Evolutionary conservation across 1,284 basidiomycete genomes (phyloP).

Genomic region (Porodaedalea pini): DNA sequence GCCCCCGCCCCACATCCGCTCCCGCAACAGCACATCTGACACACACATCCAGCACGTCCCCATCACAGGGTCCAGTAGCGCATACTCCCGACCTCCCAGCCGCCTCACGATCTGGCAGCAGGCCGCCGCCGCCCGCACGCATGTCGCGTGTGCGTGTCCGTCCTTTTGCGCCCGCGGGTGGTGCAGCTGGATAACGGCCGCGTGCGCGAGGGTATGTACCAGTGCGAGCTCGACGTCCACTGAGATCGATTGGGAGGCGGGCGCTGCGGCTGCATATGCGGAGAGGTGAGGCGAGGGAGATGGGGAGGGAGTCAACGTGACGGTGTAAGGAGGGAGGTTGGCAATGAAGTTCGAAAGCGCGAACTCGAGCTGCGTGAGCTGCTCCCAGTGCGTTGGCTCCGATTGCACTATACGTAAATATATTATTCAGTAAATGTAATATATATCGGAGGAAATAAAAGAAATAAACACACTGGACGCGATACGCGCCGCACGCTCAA

Average conservation of each 20-base stretch:
- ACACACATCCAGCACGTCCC: conserved; percentile 40
- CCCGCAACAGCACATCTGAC: conserved; percentile 38
- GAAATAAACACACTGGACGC: conserved; percentile 36
- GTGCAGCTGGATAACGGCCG: conserved; percentile 49
- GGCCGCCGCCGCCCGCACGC: conserved; percentile 42
- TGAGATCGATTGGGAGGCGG: background rate
- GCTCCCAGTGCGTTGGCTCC: conserved; percentile 30
- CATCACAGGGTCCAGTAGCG: conserved; percentile 43
- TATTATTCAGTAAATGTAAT: background rate
- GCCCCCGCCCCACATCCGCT: conserved; percentile 21
- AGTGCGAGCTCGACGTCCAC: conserved; percentile 44
- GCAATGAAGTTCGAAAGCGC: conserved; percentile 42
- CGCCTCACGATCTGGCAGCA: conserved; percentile 44
- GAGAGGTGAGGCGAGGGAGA: background rate
- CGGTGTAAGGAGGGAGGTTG: conserved; percentile 38
- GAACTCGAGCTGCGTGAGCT: conserved; percentile 39
- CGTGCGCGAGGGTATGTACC: conserved; percentile 49
- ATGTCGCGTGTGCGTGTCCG: conserved; percentile 33
- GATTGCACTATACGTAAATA: conserved; percentile 14
- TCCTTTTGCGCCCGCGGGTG: conserved; percentile 35
- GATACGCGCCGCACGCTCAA: conserved; percentile 47
- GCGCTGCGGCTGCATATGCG: no score
- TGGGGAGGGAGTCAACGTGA: conserved; percentile 2
- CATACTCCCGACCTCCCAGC: conserved; percentile 47
- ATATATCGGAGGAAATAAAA: conserved; percentile 18